phyloP scores from a whole-genome alignment of 805 yeast genomes.

The Cyberlindnera saturnus region DNA sequence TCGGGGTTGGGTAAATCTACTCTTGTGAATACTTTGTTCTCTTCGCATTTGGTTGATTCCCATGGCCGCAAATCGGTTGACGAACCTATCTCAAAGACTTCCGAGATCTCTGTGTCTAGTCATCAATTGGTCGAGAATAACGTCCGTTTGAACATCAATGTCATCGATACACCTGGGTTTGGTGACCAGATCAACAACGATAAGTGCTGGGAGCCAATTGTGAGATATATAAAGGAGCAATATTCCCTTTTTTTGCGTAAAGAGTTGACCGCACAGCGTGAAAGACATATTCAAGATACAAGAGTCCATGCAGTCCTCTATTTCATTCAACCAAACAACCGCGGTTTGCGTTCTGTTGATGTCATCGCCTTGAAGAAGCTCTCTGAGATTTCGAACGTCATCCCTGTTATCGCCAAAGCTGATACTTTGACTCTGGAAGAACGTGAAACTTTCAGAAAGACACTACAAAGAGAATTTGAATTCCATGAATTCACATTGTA shows the following conservation, averaged over 20 bases:
- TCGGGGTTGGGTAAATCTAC: slow-evolving; percentile 96
- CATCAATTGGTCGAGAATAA: slow-evolving; percentile 77
- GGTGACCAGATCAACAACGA: slow-evolving; percentile 96
- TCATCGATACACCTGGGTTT: slow-evolving; percentile 96
- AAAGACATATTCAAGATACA: slow-evolving; percentile 72
- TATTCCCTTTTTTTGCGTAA: slow-evolving; percentile 86
- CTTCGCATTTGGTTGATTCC: slow-evolving; percentile 70
- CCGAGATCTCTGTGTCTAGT: slow-evolving; percentile 71
- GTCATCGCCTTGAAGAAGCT: slow-evolving; percentile 75
- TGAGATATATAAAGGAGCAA: slow-evolving; percentile 92
- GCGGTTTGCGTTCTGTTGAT: slow-evolving; percentile 81
- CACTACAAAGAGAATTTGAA: slow-evolving; percentile 70
- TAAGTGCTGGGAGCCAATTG: slow-evolving; percentile 94
- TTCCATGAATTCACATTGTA: slow-evolving; percentile 70
- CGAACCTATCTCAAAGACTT: slow-evolving; percentile 78
- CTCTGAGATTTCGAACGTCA: slow-evolving; percentile 86
- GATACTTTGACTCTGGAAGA: slow-evolving; percentile 86
- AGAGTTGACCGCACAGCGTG: slow-evolving; percentile 93
- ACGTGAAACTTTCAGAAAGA: slow-evolving; percentile 70
- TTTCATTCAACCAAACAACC: slow-evolving; percentile 84
- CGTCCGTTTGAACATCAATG: slow-evolving; percentile 77
- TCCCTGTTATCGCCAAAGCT: slow-evolving; percentile 92
- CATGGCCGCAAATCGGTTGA: slow-evolving; percentile 62
- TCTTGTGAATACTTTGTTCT: slow-evolving; percentile 81
- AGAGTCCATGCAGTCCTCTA: slow-evolving; percentile 92